phyloP scores from a whole-genome alignment of 129 eudicot species.

The Artemisia tridentata region DNA sequence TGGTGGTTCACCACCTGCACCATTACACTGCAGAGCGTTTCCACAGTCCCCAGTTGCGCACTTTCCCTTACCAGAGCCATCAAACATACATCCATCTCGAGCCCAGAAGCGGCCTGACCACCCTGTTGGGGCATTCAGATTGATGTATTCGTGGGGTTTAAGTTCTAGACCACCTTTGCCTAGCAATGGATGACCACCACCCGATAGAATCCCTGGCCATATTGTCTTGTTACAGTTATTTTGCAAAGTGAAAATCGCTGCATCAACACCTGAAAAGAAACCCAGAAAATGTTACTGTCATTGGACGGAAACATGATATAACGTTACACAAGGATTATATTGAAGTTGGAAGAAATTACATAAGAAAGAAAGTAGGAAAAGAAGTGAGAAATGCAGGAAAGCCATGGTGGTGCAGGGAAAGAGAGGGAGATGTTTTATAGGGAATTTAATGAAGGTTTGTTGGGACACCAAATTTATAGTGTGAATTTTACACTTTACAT shows the following conservation, averaged over 20 bases:
- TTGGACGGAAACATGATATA: conserved; percentile 10
- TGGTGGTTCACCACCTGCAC: conserved; percentile 51
- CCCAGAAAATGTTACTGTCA: background rate
- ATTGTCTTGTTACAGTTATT: conserved; percentile 45
- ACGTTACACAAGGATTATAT: conserved; percentile 23
- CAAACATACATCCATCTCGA: conserved; percentile 42
- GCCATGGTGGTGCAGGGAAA: conserved; percentile 13
- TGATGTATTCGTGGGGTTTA: background rate
- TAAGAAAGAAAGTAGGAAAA: conserved; percentile 21
- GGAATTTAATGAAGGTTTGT: conserved; percentile 24
- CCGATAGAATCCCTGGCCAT: conserved; percentile 58
- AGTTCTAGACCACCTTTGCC: conserved; percentile 48
- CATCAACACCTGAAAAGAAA: conserved; percentile 12
- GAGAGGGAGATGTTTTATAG: conserved; percentile 12
- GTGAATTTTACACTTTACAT: background rate
- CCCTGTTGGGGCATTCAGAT: conserved; percentile 39
- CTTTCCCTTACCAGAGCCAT: conserved; percentile 35
- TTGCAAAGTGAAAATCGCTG: conserved; percentile 39
- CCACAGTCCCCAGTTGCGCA: conserved; percentile 64
- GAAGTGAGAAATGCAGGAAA: conserved; percentile 18
- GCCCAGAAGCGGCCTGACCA: conserved; percentile 78
- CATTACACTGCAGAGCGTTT: conserved; percentile 36
- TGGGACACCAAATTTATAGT: conserved; percentile 16
- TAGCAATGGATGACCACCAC: conserved; percentile 36
- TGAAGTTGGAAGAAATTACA: background rate